Evolutionary conservation across 257 asterid species (phyloP).

Genomic region (Solanum rostratum): DNA sequence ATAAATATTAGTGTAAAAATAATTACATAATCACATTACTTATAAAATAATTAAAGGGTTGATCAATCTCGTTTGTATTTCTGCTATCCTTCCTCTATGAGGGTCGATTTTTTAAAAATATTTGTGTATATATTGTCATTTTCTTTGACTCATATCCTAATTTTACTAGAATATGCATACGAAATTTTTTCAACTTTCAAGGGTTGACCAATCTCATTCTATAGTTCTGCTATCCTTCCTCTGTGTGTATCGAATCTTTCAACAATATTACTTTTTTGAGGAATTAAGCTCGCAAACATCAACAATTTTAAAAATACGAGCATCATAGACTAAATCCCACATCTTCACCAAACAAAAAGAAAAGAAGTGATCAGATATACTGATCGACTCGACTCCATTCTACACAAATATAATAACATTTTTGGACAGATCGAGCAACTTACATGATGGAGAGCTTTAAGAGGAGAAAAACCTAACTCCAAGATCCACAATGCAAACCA

Average conservation of each 20-base stretch:
- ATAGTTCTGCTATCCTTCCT: no score
- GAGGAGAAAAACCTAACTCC: constrained; percentile 48
- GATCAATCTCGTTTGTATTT: no score
- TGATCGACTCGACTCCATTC: background rate
- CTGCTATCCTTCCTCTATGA: no score
- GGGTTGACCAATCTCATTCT: background rate
- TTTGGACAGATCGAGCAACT: background rate
- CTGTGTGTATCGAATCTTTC: no score
- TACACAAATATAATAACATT: background rate
- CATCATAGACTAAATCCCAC: background rate
- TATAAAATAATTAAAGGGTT: background rate
- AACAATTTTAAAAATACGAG: background rate
- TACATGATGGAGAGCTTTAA: constrained; percentile 53
- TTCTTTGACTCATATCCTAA: background rate
- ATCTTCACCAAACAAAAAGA: background rate
- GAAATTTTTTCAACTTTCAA: background rate
- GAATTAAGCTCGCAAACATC: background rate
- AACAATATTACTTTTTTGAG: background rate
- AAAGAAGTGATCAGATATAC: background rate
- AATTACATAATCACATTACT: background rate
- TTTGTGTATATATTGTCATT: background rate
- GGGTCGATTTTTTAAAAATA: no score
- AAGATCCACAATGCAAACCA: constrained; percentile 51
- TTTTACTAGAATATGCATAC: background rate
- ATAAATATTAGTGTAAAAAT: no score